These are phyloP conservation scores for Starmerella powellii DNA, from an alignment of 805 yeast genomes.

Conservation along the genomic window DNA sequence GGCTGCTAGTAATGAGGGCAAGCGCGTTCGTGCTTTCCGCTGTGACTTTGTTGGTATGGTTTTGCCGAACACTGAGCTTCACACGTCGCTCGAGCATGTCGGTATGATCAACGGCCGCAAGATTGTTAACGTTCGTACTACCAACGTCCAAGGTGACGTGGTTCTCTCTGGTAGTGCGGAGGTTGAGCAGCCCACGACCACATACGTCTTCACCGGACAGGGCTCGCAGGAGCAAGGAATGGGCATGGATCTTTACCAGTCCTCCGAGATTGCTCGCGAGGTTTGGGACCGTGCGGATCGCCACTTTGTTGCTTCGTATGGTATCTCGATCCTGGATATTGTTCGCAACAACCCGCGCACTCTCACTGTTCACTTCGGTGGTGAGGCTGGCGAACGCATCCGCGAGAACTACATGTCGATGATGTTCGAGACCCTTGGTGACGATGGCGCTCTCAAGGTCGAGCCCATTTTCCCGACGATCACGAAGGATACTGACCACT, in stretches of 20 bases:
- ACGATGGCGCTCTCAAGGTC: conserved; percentile 67
- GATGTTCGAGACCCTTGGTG: conserved; percentile 93
- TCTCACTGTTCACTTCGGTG: conserved; percentile 93
- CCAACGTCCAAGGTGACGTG: conserved; percentile 60
- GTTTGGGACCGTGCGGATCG: conserved; percentile 98
- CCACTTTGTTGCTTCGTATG: conserved; percentile 87
- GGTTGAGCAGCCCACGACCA: conserved; percentile 93
- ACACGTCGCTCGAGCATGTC: conserved; percentile 80
- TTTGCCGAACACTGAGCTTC: conserved; percentile 81
- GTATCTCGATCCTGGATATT: conserved; percentile 92
- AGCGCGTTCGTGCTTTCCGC: conserved; percentile 88
- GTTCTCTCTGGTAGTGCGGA: conserved; percentile 95
- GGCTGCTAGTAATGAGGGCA: conserved; percentile 95
- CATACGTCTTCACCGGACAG: conserved; percentile 97
- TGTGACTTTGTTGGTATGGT: conserved; percentile 95
- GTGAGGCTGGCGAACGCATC: conserved; percentile 90
- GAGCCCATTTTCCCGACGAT: conserved; percentile 95
- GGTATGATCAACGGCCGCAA: conserved; percentile 99
- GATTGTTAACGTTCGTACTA: conserved; percentile 82
- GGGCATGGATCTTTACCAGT: conserved; percentile 97
- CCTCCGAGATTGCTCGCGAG: conserved; percentile 79
- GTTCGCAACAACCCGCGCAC: conserved; percentile 93
- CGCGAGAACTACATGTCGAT: conserved; percentile 89
- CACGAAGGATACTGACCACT: conserved; percentile 65
- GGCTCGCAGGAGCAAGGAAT: conserved; percentile 99